Base-by-base conservation (phyloP, 352 stramenopile species). In the Aphanomyces stellatus region DNA sequence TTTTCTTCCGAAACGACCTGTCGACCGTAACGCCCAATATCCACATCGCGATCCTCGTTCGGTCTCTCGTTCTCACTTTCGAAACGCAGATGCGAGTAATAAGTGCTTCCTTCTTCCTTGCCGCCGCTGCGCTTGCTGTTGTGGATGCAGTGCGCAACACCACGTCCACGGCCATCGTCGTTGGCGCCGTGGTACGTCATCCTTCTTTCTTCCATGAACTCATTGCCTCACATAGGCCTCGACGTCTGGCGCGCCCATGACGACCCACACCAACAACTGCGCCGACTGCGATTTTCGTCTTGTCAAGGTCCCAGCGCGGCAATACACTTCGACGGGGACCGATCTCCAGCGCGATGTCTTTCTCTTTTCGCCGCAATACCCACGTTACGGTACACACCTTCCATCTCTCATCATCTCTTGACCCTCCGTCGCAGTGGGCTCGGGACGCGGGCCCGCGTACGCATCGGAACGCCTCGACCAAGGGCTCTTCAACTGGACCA, bases 261-360 rank as follows among this genome's bases (percentile, higher is more conserved):
- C 85, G 48, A 91, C 85, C n/a, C 85, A 94, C 72, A 88, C 83
- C 46, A 90, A 88, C 66, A 83, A 94, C 72, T 92, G 85, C 65
- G 87, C 77, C 63, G 88, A 79, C 35, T 91, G 85, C 63, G 85
- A 94, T 71, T 92, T 92, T 66, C 85, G 85, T 34, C 76, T 92
- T 68, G 80, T 75, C 65, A 94, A 92, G 43, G 79, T 94, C 46
- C 85, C 85, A 4, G 74, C 76, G n/a, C 70, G 80, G 59, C 78
- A 57, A 37, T 75, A 91, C 60, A 69, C 78, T 7, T 41, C 63
- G 40, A 72, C 76, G 0, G 34, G 2, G n/a, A 31, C 69, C 0
- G 78, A 67, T 42, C 72, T 75, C 0, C 56, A 67, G 40, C 85
- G 88, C 70, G 71, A 88, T 17, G 77, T 88, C 27, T 76, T 88